Conservation (phyloP, 2,329 filamentous ascomycete genomes). For the Aureobasidium sp. region DNA sequence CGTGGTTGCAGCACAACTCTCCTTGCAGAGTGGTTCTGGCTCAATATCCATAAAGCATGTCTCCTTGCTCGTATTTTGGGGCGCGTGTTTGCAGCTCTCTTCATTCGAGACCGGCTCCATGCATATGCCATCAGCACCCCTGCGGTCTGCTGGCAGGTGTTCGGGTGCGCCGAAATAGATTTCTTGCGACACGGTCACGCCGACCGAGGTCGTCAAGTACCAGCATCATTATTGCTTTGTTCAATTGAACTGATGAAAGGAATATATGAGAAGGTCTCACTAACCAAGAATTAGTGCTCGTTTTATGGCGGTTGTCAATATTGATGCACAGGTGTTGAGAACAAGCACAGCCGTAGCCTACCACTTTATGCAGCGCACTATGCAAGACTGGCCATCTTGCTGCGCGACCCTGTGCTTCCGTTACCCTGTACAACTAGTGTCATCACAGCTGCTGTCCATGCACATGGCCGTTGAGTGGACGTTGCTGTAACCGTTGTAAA, state of each 20-base stretch:
- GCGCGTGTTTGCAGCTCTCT: background rate
- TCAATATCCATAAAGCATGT: background rate
- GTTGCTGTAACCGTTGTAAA: background rate
- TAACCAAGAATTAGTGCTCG: background rate
- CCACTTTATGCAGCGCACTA: background rate
- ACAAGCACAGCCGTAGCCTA: background rate
- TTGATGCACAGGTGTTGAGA: background rate
- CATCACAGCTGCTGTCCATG: background rate
- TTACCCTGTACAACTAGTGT: slow-evolving; percentile 5
- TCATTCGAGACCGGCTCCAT: slow-evolving; percentile 2
- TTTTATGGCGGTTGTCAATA: slow-evolving; percentile 4
- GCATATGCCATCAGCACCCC: slow-evolving; percentile 2
- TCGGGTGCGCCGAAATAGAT: background rate
- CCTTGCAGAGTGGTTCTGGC: background rate
- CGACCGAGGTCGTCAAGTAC: background rate
- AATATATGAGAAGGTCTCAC: slow-evolving; percentile 8
- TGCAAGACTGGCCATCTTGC: background rate
- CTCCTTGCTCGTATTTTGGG: background rate
- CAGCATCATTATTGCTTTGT: background rate
- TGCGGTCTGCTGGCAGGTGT: background rate
- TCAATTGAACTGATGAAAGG: background rate
- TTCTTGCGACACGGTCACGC: background rate
- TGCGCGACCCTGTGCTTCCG: slow-evolving; percentile 4
- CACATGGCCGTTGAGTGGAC: background rate
- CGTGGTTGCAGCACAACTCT: background rate